These are phyloP conservation scores for Boletus rufocinnamomeus DNA, from an alignment of 768 basidiomycete genomes.

Conservation along the genomic window DNA sequence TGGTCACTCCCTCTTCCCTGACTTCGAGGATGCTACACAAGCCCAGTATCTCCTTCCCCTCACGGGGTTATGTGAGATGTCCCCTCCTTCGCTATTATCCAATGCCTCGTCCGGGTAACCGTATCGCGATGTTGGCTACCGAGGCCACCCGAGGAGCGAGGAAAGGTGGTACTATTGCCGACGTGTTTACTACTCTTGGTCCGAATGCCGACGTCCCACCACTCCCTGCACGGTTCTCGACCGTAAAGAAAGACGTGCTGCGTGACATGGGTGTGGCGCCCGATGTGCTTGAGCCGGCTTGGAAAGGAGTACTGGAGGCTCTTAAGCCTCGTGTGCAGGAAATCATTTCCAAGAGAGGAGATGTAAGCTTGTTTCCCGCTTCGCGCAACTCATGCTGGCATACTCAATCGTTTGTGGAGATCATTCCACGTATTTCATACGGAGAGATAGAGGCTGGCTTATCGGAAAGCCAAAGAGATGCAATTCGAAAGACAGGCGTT, in stretches of 20 bases:
- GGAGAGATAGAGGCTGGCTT: conserved; percentile 48
- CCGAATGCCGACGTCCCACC: conserved; percentile 37
- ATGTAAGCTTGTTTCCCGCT: conserved; percentile 37
- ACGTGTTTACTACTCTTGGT: conserved; percentile 48
- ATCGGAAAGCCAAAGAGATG: conserved; percentile 43
- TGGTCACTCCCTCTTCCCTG: no score
- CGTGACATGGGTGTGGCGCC: conserved; percentile 33
- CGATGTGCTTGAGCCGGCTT: conserved; percentile 44
- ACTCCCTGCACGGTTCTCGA: conserved; percentile 58
- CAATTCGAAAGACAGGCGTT: conserved; percentile 53
- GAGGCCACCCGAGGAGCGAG: conserved; percentile 15
- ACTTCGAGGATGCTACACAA: conserved; percentile 4
- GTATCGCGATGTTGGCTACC: conserved; percentile 14
- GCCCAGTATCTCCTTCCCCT: not conserved
- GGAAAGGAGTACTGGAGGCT: conserved; percentile 55
- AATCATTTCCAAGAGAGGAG: conserved; percentile 47
- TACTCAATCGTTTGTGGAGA: conserved; percentile 32
- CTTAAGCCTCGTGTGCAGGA: conserved; percentile 49
- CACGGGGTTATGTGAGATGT: not conserved
- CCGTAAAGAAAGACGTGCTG: conserved; percentile 59
- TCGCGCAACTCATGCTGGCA: not conserved
- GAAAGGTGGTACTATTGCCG: conserved; percentile 44
- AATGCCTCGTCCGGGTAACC: not conserved
- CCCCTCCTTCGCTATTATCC: not conserved
- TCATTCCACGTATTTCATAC: conserved; percentile 53